A percentile compares a stretch with the other conserved stretches of the same genome.
phyloP scores from a whole-genome alignment of 306 rosid species.

The Sophora flavescens region DNA sequence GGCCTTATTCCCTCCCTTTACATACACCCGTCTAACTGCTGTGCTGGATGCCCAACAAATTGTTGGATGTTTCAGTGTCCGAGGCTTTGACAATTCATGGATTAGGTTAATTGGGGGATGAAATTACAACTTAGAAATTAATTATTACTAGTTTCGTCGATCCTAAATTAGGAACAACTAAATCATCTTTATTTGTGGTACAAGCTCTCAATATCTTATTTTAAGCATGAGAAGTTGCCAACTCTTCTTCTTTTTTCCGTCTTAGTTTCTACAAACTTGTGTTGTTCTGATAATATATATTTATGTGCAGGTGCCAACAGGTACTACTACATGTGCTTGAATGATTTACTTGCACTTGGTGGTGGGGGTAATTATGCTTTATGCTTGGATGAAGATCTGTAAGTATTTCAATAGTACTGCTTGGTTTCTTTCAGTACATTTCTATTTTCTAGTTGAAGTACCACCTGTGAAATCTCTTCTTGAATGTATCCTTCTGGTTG shows the following conservation, averaged over 20 bases:
- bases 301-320: conserved; percentile 76
- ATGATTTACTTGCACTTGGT: conserved; percentile 85
- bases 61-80: conserved; percentile 10
- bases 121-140: not conserved
- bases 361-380: conserved; percentile 94
- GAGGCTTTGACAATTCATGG: conserved; percentile 10
- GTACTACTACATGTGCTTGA: conserved; percentile 78
- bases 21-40: no score
- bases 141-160: not conserved
- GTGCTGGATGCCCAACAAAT: no score
- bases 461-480: conserved; percentile 27
- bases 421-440: conserved; percentile 29
- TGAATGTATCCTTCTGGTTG: conserved; percentile 45
- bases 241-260: not conserved
- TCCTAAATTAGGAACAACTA: not conserved
- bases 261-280: conserved; percentile 1
- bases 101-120: conserved; percentile 9
- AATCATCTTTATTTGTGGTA: conserved; percentile 20
- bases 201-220: conserved; percentile 3
- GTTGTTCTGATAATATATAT: conserved; percentile 33
- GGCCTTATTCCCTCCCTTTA: no score
- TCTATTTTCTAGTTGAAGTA: conserved; percentile 29
- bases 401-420: conserved; percentile 51
- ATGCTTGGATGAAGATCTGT: conserved; percentile 91
- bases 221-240: not conserved